Conservation (phyloP, 1,139 yeast genomes). For the Zygotorulaspora mrakii region DNA sequence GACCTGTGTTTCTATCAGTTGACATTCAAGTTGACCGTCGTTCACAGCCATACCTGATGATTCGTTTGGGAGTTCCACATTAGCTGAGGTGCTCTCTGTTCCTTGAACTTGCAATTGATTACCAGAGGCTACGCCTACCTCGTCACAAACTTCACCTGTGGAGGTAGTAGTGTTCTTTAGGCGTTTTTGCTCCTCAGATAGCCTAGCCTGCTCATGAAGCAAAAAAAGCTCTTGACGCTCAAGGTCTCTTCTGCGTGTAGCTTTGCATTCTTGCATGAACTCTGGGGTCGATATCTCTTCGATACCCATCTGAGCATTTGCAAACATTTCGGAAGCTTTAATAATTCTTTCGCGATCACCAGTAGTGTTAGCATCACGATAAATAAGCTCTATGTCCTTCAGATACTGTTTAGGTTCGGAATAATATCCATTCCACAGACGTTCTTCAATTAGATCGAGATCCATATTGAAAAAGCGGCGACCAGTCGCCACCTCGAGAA, state of each 20-base stretch:
- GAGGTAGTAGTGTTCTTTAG: conserved; percentile 8
- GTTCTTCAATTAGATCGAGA: conserved; percentile 86
- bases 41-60: not conserved
- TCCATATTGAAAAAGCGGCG: conserved; percentile 80
- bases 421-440: conserved; percentile 95
- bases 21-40: not conserved
- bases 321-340: conserved; percentile 93
- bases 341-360: conserved; percentile 83
- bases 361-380: conserved; percentile 65
- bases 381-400: conserved; percentile 78
- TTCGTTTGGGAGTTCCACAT: not conserved
- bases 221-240: conserved; percentile 47
- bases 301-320: conserved; percentile 92
- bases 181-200: conserved; percentile 18
- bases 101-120: conserved; percentile 30
- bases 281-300: conserved; percentile 82
- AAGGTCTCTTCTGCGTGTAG: conserved; percentile 65
- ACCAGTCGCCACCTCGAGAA: conserved; percentile 72
- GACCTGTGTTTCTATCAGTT: not conserved
- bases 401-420: conserved; percentile 89
- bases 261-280: conserved; percentile 72
- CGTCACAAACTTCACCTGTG: conserved; percentile 11
- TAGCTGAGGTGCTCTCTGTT: conserved; percentile 7
- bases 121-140: conserved; percentile 29
- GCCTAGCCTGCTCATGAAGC: conserved; percentile 37